These are phyloP conservation scores for Kluyveromyces sp. DNA, from an alignment of 1,139 yeast species.

Conservation along the genomic window DNA sequence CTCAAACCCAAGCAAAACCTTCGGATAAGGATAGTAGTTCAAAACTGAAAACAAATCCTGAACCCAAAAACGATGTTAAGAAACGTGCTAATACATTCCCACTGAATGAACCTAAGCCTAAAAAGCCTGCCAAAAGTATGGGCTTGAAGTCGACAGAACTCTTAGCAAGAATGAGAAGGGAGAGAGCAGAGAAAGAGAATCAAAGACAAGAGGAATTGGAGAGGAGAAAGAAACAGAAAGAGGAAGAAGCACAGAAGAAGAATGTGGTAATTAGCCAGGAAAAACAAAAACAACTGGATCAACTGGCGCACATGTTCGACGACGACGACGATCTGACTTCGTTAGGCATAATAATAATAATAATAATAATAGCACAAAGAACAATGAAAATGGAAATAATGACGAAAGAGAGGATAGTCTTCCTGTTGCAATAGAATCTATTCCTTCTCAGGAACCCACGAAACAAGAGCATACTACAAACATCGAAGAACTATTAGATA, in stretches of 20 bases:
- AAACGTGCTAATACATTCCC: constrained; percentile 2
- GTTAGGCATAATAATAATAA: neutral
- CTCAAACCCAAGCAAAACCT: neutral
- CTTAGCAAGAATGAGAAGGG: constrained; percentile 27
- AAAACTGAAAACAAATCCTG: constrained; percentile 1
- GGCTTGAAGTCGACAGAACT: constrained; percentile 28
- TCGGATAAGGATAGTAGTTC: constrained; percentile 3
- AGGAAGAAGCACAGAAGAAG: constrained; percentile 3
- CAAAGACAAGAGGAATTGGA: constrained; percentile 23
- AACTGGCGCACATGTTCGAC: constrained; percentile 25
- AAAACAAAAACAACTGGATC: constrained; percentile 24
- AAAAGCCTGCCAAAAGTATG: constrained; percentile 10
- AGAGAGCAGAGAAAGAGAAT: constrained; percentile 27
- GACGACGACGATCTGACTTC: constrained; percentile 22
- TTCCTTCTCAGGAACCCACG: neutral
- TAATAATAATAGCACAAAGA: neutral
- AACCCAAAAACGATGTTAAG: constrained; percentile 8
- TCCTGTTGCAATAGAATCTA: constrained; percentile 1
- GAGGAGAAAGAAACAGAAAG: constrained; percentile 17
- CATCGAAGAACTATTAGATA: constrained; percentile 26
- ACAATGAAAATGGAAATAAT: neutral
- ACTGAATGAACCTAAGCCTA: constrained; percentile 1
- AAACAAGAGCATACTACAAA: constrained; percentile 9
- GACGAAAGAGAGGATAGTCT: neutral
- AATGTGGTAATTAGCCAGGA: constrained; percentile 15